These are phyloP conservation scores for Vinca minor DNA, from an alignment of 257 asterid species.

Conservation along the genomic window DNA sequence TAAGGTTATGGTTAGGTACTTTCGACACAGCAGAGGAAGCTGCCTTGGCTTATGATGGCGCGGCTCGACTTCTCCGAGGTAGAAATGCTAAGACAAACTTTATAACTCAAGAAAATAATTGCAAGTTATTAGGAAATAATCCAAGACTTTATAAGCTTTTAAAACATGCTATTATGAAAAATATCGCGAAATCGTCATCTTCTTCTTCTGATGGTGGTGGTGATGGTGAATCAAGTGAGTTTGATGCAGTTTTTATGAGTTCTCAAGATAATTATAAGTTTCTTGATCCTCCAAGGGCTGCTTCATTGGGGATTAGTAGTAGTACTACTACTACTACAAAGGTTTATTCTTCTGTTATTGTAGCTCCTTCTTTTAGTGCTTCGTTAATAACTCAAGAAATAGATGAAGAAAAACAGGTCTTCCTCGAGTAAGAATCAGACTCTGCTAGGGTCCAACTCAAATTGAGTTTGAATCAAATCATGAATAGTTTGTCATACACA, in stretches of 20 bases:
- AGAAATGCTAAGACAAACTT: conserved; percentile 34
- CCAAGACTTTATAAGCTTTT: conserved; percentile 27
- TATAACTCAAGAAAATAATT: conserved; percentile 19
- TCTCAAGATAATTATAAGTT: conserved; percentile 2
- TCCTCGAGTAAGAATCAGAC: too few relatives aligned
- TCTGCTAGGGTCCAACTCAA: too few relatives aligned
- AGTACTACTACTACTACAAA: conserved; percentile 11
- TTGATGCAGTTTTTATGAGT: neutral
- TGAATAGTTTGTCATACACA: too few relatives aligned
- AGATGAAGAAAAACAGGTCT: too few relatives aligned
- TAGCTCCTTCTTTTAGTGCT: conserved; percentile 36
- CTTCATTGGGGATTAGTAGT: conserved; percentile 18
- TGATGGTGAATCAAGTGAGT: neutral
- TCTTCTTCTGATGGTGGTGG: too few relatives aligned
- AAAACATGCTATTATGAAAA: conserved; percentile 25
- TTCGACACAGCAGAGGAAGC: conserved; percentile 32
- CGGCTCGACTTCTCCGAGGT: conserved; percentile 27
- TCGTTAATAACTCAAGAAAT: conserved; percentile 3
- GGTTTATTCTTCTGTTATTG: conserved; percentile 33
- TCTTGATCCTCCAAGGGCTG: neutral
- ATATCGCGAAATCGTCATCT: conserved; percentile 17
- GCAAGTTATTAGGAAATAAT: conserved; percentile 19
- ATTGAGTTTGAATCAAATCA: too few relatives aligned
- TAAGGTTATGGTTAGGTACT: conserved; percentile 38
- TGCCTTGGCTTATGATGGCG: conserved; percentile 31